phyloP scores from a whole-genome alignment of 78 protist genomes.

The Protostelium mycophagum region DNA sequence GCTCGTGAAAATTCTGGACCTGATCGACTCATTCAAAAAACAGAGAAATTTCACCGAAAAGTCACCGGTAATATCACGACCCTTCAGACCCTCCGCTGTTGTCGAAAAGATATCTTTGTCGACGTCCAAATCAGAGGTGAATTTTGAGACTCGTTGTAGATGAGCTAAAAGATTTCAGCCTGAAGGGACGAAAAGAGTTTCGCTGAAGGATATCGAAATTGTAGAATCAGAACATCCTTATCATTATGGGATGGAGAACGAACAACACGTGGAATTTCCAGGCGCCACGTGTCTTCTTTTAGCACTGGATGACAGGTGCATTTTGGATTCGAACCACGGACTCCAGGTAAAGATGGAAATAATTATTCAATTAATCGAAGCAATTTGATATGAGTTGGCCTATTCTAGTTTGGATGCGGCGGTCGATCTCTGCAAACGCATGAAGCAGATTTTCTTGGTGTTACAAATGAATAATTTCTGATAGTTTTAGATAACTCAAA shows the following conservation, averaged over 20 bases:
- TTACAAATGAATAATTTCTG: too few relatives aligned
- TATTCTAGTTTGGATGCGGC: too few relatives aligned
- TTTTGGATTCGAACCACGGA: not conserved
- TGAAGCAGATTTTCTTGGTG: too few relatives aligned
- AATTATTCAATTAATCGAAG: too few relatives aligned
- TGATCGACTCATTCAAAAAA: not conserved
- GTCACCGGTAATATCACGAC: not conserved
- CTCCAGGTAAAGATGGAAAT: not conserved
- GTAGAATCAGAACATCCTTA: not conserved
- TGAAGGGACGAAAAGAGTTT: too few relatives aligned
- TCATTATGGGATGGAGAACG: not conserved
- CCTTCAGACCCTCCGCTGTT: too few relatives aligned
- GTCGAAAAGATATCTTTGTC: too few relatives aligned
- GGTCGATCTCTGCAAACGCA: too few relatives aligned
- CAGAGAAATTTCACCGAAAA: not conserved
- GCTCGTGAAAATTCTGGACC: not conserved
- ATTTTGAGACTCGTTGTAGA: too few relatives aligned
- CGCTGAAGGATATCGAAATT: not conserved
- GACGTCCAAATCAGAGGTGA: not conserved
- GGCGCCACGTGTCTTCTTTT: not conserved
- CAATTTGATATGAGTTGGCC: too few relatives aligned
- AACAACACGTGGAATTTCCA: not conserved
- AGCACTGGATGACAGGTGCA: not conserved
- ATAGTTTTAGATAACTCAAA: too few relatives aligned
- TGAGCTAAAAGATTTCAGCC: too few relatives aligned